A percentile compares a stretch with the other conserved stretches of the same genome.
Conservation (phyloP, 1,139 yeast species). For the Petasospora rhodanensis region DNA sequence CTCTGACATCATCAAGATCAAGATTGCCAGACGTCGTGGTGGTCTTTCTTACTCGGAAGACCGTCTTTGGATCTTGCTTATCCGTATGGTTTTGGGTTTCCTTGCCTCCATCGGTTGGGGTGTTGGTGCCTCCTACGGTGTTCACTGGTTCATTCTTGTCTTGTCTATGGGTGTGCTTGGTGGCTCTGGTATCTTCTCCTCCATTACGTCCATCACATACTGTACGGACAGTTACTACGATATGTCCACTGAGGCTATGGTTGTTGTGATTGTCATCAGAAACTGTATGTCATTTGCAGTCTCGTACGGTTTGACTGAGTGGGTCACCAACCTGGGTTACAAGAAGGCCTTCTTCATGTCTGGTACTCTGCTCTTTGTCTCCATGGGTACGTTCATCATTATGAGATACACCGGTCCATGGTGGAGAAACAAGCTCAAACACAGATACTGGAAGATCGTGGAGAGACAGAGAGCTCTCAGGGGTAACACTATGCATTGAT, state of each 20-base stretch:
- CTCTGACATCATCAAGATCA: constrained; percentile 35
- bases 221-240: constrained; percentile 50
- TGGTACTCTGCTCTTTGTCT: constrained; percentile 37
- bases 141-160: constrained; percentile 49
- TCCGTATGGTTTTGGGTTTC: constrained; percentile 35
- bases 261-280: constrained; percentile 33
- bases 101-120: constrained; percentile 37
- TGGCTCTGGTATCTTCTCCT: constrained; percentile 41
- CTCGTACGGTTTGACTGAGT: constrained; percentile 45
- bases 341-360: constrained; percentile 42
- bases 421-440: constrained; percentile 33
- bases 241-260: constrained; percentile 51
- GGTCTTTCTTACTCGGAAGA: constrained; percentile 39
- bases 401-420: constrained; percentile 34
- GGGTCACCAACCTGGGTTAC: constrained; percentile 38
- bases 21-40: constrained; percentile 31
- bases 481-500: no score
- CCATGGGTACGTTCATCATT: constrained; percentile 37
- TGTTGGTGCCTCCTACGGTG: constrained; percentile 36
- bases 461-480: constrained; percentile 28
- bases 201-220: constrained; percentile 49
- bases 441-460: constrained; percentile 33
- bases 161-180: constrained; percentile 54
- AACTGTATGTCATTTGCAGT: constrained; percentile 42
- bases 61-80: constrained; percentile 34